Evolutionary conservation across 1,139 yeast species (phyloP), one percentile per base, ranked within the genome.

Genomic region (Yamadazyma buinensis): DNA sequence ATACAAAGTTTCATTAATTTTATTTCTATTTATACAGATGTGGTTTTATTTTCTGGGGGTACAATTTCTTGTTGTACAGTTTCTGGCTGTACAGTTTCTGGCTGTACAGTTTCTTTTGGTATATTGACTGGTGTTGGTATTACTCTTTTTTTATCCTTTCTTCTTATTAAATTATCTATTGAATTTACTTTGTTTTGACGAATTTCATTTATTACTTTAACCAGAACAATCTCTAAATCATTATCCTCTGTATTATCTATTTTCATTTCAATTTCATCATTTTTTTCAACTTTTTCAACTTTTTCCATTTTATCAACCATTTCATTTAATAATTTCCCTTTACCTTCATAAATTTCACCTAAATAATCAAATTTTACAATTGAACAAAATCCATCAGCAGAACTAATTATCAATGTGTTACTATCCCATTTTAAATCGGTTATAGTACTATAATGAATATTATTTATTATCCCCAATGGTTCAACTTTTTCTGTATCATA

Each of bases 361-460:
- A 85, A 69, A 2, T 57, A 53, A 3, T 70, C 72, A 38, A 85
- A 77, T 5, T 62, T 57, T 3, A 87, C 57, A 26, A 72, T 71
- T 1, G 96, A 84, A 48, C 97, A 85, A 51, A 87, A 90, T 15
- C 98, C 98, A 57, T 94, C 99, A 0, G 95, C 84, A 0, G 97
- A 85, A n/a, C 95, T 78, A 22, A 84, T 72, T 43, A 90, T 64
- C 19, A 92, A 59, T 13, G 75, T 63, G n/a, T 61, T 59, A 0
- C 97, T 98, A 54, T 84, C 87, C 98, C 98, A 94, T 9, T 82
- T 63, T 34, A 90, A 54, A 53, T 92, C 98, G 0, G 98, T 90
- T 26, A 92, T 73, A 1, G 95, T 78, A 3, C 94, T 82, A 52
- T 88, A 88, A 55, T 92, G 98, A 35, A 92, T 64, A 49, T 87